Percentiles rank a stretch among this genome's conserved stretches.
Evolutionary conservation across 2,329 filamentous ascomycete species (phyloP).

Genomic region (Colletotrichum navitas): DNA sequence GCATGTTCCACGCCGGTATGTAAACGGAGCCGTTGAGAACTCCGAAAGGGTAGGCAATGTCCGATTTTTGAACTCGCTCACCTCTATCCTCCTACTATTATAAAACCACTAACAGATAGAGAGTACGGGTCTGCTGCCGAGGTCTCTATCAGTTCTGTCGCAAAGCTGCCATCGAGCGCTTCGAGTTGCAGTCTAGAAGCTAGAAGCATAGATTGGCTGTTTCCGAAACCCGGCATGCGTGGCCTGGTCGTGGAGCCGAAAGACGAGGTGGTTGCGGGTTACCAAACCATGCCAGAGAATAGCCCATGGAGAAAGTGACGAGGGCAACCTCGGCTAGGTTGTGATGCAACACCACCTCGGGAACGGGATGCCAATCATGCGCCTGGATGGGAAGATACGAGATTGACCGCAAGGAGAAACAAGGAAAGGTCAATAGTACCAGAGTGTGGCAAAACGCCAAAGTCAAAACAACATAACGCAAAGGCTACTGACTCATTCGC

Average conservation of each 20-base stretch:
- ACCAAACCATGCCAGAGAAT: not conserved
- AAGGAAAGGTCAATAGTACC: not conserved
- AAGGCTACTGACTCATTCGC: not conserved
- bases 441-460: not conserved
- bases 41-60: not conserved
- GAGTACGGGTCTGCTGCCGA: no score
- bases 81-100: not conserved
- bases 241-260: constrained; percentile 4
- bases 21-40: not conserved
- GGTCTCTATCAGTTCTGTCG: not conserved
- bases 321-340: constrained; percentile 1
- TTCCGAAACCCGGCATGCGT: not conserved
- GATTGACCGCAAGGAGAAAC: not conserved
- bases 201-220: not conserved
- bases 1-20: not conserved
- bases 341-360: constrained; percentile 7
- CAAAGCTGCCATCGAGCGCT: not conserved
- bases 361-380: not conserved
- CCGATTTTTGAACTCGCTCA: not conserved
- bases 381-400: not conserved
- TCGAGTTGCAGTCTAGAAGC: no score
- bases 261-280: not conserved
- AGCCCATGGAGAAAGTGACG: not conserved
- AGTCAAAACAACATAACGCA: not conserved
- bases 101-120: not conserved